Base-by-base conservation (phyloP, 768 basidiomycete genomes). In the Scleroderma citrinum region DNA sequence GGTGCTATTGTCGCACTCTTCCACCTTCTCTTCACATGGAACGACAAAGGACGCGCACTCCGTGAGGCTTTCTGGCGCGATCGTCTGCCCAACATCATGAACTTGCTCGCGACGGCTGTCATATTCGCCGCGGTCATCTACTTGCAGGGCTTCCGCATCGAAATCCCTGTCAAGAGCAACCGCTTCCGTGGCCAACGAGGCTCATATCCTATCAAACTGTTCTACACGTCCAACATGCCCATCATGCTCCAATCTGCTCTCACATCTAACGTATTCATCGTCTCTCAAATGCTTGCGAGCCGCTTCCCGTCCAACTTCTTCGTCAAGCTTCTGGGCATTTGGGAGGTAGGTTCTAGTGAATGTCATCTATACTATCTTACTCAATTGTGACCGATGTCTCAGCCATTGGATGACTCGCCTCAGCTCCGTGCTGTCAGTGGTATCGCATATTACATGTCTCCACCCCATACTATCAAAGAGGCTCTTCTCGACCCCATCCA, bases 221-320 rank as follows among this genome's bases (percentile, higher is more conserved):
- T 99, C 75, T 99, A 98, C 72, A 98, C 96, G 14, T 87, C 83
- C 38, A 99, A 98, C 75, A 99, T 97, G 95, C 95, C 95, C 49
- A 98, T 99, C 76, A 99, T 99, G 95, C 81, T 98, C 52, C 90
- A 98, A 72, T 84, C 81, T 13, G 94, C 94, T 13, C 74, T 98
- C 49, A 92, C 92, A 1, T 86, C 83, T 50, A 95, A 99, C 67
- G 83, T 99, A 26, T 98, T 93, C 74, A 89, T 98, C 69, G 78
- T 98, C 59, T 88, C 83, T 26, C 96, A 98, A 71, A 98, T 98
- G 94, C 80, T 98, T 52, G 84, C 86, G 34, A 77, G 76, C 31
- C 81, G 95, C 13, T 98, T 95, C 83, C 96, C 96, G 0, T 72
- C 75, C 56, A 96, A 96, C 75, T 67, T 97, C 54, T 74, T 98